Evolutionary conservation across 108 stramenopile species (phyloP).

Genomic region (Cyclotella sp.): DNA sequence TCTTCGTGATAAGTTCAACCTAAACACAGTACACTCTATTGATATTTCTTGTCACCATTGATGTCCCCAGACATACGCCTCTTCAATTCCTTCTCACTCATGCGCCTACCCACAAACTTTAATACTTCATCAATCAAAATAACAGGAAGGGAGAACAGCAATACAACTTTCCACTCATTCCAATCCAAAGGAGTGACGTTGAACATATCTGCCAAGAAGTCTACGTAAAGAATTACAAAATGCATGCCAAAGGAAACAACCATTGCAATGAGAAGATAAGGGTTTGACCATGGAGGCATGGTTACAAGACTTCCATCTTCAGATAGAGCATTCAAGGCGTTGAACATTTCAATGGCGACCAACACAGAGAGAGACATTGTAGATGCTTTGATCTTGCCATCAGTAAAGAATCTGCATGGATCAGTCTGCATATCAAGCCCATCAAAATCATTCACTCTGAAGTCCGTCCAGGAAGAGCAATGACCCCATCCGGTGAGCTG

Average conservation of each 20-base stretch:
- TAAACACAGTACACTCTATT: constrained; percentile 14
- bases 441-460: constrained; percentile 55
- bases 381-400: constrained; percentile 58
- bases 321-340: constrained; percentile 79
- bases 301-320: constrained; percentile 77
- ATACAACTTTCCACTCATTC: constrained; percentile 59
- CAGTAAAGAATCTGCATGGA: constrained; percentile 69
- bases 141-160: constrained; percentile 59
- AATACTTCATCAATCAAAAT: constrained; percentile 72
- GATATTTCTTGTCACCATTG: constrained; percentile 41
- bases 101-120: constrained; percentile 58
- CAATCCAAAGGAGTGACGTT: constrained; percentile 64
- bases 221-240: constrained; percentile 69
- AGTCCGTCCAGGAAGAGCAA: constrained; percentile 38
- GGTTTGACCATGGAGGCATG: constrained; percentile 84
- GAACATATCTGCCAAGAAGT: constrained; percentile 60
- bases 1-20: too few species aligned
- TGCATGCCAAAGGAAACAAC: constrained; percentile 76
- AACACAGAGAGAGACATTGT: constrained; percentile 78
- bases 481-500: constrained; percentile 59
- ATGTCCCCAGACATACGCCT: constrained; percentile 40
- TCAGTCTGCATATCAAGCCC: constrained; percentile 63
- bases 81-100: constrained; percentile 47
- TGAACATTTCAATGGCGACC: constrained; percentile 88
- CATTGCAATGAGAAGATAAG: constrained; percentile 77